phyloP scores from a whole-genome alignment of 768 basidiomycete genomes.

The Phaeolepiota aurea region DNA sequence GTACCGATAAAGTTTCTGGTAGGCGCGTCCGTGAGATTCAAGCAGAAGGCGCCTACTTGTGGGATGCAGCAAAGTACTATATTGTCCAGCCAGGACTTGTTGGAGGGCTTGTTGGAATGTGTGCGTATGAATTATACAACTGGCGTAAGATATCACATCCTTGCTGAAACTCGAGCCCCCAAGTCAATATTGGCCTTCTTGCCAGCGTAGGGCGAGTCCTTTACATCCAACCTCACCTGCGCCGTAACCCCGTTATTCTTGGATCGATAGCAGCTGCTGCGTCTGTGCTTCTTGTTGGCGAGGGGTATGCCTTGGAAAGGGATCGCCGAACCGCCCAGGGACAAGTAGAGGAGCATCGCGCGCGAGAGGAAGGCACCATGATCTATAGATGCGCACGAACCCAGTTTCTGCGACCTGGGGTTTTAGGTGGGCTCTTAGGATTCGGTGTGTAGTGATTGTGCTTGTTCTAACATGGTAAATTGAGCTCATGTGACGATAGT shows the following conservation, averaged over 20 bases:
- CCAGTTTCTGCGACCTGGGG: constrained; percentile 51
- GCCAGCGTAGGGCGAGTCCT: constrained; percentile 54
- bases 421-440: constrained; percentile 58
- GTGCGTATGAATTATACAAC: no score
- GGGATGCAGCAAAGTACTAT: constrained; percentile 41
- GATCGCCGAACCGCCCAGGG: constrained; percentile 53
- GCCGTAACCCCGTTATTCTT: constrained; percentile 46
- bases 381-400: constrained; percentile 49
- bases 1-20: constrained; percentile 15
- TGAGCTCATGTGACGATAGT: constrained; percentile 23
- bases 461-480: not conserved
- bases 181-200: constrained; percentile 68
- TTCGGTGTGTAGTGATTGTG: constrained; percentile 26
- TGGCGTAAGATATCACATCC: not conserved
- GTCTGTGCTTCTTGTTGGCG: constrained; percentile 46
- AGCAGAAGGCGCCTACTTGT: constrained; percentile 45
- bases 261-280: constrained; percentile 45
- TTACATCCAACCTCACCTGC: constrained; percentile 53
- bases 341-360: constrained; percentile 46
- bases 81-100: constrained; percentile 61
- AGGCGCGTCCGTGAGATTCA: constrained; percentile 32
- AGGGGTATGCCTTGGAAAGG: constrained; percentile 57
- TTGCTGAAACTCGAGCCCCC: no score
- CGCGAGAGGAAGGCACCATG: constrained; percentile 45
- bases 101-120: constrained; percentile 63